phyloP scores from a whole-genome alignment of 2,329 filamentous ascomycete genomes.

The Diaporthe ilicicola region DNA sequence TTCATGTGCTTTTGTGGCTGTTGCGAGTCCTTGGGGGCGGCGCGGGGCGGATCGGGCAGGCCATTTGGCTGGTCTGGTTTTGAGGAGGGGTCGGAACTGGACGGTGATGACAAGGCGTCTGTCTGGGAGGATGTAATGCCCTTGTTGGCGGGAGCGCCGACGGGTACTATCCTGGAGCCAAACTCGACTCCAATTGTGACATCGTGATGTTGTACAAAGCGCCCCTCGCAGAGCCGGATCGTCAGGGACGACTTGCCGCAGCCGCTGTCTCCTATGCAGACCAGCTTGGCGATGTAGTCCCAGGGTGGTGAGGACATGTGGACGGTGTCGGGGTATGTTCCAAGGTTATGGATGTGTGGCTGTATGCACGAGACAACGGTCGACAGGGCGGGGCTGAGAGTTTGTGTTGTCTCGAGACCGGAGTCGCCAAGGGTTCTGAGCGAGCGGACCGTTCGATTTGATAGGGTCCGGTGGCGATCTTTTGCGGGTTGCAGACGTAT shows the following conservation, averaged over 20 bases:
- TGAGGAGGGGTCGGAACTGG: constrained; percentile 31
- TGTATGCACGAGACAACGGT: not conserved
- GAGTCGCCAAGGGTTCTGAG: constrained; percentile 5
- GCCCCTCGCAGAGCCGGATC: constrained; percentile 94
- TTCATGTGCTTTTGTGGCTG: constrained; percentile 83
- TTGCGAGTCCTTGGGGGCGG: constrained; percentile 30
- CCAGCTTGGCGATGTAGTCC: constrained; percentile 99
- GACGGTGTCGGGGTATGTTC: constrained; percentile 18
- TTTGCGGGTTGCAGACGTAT: not conserved
- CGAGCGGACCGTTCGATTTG: constrained; percentile 6
- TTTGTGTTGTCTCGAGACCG: constrained; percentile 5
- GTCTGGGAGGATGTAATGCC: constrained; percentile 37
- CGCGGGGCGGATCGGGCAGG: constrained; percentile 62
- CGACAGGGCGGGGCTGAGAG: not conserved
- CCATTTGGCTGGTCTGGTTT: constrained; percentile 45
- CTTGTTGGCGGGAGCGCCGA: constrained; percentile 78
- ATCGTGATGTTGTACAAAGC: constrained; percentile 93
- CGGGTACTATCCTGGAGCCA: constrained; percentile 89
- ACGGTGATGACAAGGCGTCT: constrained; percentile 37
- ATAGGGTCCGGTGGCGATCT: constrained; percentile 16
- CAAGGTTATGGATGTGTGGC: constrained; percentile 27
- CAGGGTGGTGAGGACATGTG: constrained; percentile 75
- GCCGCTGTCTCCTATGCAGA: constrained; percentile 95
- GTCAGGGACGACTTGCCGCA: constrained; percentile 95
- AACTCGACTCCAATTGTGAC: constrained; percentile 98